These are phyloP conservation scores for Plantago elongata DNA, from an alignment of 257 asterid genomes.

Conservation along the genomic window DNA sequence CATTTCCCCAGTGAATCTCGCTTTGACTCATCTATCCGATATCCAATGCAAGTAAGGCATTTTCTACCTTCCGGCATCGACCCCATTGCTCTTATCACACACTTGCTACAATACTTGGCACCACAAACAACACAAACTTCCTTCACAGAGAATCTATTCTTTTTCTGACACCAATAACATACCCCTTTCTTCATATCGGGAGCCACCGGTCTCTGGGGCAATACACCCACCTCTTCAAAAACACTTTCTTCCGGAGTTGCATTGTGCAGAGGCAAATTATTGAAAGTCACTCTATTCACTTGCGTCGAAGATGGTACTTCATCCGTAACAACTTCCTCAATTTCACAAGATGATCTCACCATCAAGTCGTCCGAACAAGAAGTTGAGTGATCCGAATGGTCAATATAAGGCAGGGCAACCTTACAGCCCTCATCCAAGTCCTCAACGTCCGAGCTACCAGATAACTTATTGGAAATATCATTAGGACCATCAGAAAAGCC, in stretches of 20 bases:
- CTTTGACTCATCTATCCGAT: slow-evolving; percentile 51
- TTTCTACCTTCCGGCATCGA: slow-evolving; percentile 96
- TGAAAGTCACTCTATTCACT: slow-evolving; percentile 38
- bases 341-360: slow-evolving; percentile 26
- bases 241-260: slow-evolving; percentile 32
- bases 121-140: slow-evolving; percentile 80
- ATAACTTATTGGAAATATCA: slow-evolving; percentile 30
- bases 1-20: slow-evolving; percentile 65
- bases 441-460: slow-evolving; percentile 63
- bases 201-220: slow-evolving; percentile 33
- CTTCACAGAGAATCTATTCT: slow-evolving; percentile 49
- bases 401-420: slow-evolving; percentile 16
- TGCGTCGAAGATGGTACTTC: slow-evolving; percentile 25
- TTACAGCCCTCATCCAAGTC: slow-evolving; percentile 30
- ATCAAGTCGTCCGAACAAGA: slow-evolving; percentile 23
- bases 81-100: slow-evolving; percentile 91
- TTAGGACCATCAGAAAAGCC: slow-evolving; percentile 50
- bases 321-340: slow-evolving; percentile 24
- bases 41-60: slow-evolving; percentile 40
- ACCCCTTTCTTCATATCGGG: slow-evolving; percentile 40
- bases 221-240: slow-evolving; percentile 19
- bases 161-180: slow-evolving; percentile 59
- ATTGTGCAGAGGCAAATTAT: slow-evolving; percentile 31
- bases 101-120: slow-evolving; percentile 66
- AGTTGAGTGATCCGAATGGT: slow-evolving; percentile 9